A percentile compares a stretch with the other conserved stretches of the same genome.
phyloP scores from a whole-genome alignment of 257 asterid genomes.

The Solanum verrucosum region DNA sequence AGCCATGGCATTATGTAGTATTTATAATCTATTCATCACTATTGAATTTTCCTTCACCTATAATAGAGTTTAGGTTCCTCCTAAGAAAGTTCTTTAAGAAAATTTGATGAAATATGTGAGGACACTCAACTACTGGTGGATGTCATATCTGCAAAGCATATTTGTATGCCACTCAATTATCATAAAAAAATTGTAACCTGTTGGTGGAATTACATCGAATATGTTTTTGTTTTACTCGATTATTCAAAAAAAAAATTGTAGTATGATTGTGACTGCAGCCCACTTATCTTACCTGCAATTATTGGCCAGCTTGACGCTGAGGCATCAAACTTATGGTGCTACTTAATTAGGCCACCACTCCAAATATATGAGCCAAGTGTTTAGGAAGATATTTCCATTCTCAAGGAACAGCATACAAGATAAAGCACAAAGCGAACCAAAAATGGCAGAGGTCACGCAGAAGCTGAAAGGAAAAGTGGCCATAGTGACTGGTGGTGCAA shows the following conservation, averaged over 20 bases:
- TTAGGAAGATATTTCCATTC: not conserved
- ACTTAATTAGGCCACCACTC: not conserved
- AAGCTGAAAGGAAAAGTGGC: conserved; percentile 35
- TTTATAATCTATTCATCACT: not conserved
- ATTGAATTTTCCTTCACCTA: not conserved
- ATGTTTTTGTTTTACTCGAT: too few species aligned
- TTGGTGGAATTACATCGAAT: not conserved
- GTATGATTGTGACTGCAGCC: not conserved
- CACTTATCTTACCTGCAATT: not conserved
- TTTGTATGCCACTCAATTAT: not conserved
- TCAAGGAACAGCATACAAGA: not conserved
- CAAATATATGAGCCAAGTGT: not conserved
- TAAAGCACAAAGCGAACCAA: not conserved
- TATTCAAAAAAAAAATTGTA: too few species aligned
- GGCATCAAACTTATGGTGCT: not conserved
- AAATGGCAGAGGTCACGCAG: not conserved
- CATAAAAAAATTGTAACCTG: not conserved
- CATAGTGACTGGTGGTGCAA: conserved; percentile 40
- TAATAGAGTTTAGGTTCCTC: not conserved
- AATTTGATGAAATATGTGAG: not conserved
- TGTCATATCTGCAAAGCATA: not conserved
- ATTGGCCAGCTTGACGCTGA: not conserved
- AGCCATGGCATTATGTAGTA: not conserved
- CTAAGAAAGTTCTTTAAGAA: not conserved
- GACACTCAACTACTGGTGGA: not conserved